Evolutionary conservation across 23 red algal species (phyloP).

Genomic region (Gracilaria domingensis): DNA sequence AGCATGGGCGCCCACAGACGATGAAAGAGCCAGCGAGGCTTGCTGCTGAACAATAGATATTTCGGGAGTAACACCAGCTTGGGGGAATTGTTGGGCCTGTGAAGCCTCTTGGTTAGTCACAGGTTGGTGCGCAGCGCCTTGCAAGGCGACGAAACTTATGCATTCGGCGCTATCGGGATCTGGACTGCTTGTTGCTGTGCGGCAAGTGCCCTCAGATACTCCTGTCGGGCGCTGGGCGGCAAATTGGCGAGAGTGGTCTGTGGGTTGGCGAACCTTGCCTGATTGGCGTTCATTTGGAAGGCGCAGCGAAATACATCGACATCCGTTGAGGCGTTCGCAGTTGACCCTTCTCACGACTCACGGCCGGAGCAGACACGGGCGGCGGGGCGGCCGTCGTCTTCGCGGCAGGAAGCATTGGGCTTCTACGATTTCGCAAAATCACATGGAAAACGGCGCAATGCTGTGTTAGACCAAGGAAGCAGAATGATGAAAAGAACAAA

Average conservation of each 20-base stretch:
- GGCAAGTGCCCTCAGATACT: no score
- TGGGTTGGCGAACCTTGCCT: not conserved
- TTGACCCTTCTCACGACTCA: not conserved
- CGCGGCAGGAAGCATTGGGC: not conserved
- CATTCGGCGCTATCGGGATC: not conserved
- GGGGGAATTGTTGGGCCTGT: no score
- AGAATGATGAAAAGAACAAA: not conserved
- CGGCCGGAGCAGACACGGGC: not conserved
- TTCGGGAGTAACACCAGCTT: no score
- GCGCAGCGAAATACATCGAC: not conserved
- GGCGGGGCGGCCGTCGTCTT: not conserved
- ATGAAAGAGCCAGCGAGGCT: no score
- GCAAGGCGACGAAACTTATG: not conserved
- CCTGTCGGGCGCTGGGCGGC: not conserved
- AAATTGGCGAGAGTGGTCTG: not conserved
- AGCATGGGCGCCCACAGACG: no score
- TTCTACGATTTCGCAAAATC: not conserved
- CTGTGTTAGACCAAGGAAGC: no score
- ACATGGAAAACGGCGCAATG: no score
- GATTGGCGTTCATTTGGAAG: constrained; percentile 18
- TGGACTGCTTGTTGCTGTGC: not conserved
- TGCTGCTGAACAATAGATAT: no score
- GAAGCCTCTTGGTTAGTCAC: no score
- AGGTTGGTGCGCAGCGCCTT: no score
- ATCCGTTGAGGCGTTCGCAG: not conserved